phyloP scores from a whole-genome alignment of 495 filamentous ascomycete genomes.

The Beverwykella pulmonaria region DNA sequence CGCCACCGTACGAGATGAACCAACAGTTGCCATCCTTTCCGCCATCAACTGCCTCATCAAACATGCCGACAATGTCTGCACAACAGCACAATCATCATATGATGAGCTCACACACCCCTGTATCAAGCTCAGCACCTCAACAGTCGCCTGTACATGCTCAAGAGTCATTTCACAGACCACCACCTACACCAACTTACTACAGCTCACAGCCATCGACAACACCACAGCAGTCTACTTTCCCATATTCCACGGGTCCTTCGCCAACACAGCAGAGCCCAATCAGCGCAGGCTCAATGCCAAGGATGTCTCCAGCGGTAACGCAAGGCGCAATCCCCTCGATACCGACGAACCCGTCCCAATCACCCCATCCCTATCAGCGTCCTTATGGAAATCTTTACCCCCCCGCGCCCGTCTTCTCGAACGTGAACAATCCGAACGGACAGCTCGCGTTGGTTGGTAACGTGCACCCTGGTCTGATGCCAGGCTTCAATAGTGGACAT shows the following conservation, averaged over 20 bases:
- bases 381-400: constrained; percentile 49
- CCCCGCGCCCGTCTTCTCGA: constrained; percentile 73
- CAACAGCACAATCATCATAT: constrained; percentile 47
- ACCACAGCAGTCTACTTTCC: constrained; percentile 63
- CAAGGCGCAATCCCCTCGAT: constrained; percentile 52
- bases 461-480: constrained; percentile 55
- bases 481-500: constrained; percentile 61
- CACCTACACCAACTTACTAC: constrained; percentile 63
- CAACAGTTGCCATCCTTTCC: constrained; percentile 59
- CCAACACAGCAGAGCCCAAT: constrained; percentile 63
- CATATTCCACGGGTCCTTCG: constrained; percentile 58
- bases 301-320: constrained; percentile 59
- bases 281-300: constrained; percentile 56
- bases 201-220: constrained; percentile 64
- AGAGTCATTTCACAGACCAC: constrained; percentile 65
- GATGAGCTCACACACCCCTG: constrained; percentile 51
- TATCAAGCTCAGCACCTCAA: constrained; percentile 59
- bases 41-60: constrained; percentile 51
- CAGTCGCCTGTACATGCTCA: constrained; percentile 63
- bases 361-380: constrained; percentile 52
- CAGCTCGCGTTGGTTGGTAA: constrained; percentile 70
- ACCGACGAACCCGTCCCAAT: constrained; percentile 16
- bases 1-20: constrained; percentile 63
- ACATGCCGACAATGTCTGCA: constrained; percentile 45
- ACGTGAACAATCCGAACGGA: constrained; percentile 70